Evolutionary conservation across 2,329 filamentous ascomycete species (phyloP).

Genomic region (Sclerotinia glacialis): DNA sequence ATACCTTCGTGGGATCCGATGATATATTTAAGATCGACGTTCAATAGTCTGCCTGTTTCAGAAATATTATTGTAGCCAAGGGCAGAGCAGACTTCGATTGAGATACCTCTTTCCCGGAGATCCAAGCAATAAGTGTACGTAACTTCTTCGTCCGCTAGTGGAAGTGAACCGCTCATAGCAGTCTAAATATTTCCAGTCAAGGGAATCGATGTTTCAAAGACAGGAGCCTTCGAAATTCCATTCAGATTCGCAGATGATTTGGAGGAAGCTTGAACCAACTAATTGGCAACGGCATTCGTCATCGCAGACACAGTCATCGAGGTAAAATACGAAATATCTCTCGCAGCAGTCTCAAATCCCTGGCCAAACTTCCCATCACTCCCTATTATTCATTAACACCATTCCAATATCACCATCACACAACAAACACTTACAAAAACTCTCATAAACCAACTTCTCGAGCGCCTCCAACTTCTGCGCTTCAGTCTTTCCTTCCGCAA

Average conservation of each 20-base stretch:
- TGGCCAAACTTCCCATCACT: not conserved
- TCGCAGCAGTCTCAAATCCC: no score
- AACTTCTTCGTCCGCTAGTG: no score
- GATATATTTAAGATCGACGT: not conserved
- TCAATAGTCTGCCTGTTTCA: no score
- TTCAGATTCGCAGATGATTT: not conserved
- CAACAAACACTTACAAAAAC: not conserved
- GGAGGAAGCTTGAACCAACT: not conserved
- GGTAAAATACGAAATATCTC: not conserved
- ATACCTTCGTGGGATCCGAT: fast-evolving
- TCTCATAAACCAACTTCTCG: not conserved
- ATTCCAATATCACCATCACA: not conserved
- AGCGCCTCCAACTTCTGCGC: not conserved
- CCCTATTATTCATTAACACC: not conserved
- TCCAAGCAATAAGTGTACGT: no score
- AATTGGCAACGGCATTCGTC: not conserved
- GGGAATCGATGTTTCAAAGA: not conserved
- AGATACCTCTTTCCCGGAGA: no score
- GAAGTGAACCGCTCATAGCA: no score
- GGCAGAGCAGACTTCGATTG: no score
- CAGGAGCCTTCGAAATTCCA: not conserved
- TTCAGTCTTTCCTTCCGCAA: not conserved
- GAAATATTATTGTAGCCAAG: no score
- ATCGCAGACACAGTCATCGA: not conserved
- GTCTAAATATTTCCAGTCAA: not conserved